A percentile compares a stretch with the other conserved stretches of the same genome.
These are phyloP conservation scores for Proliferodiscus dingleyae DNA, from an alignment of 2,329 filamentous ascomycete genomes.

Conservation along the genomic window DNA sequence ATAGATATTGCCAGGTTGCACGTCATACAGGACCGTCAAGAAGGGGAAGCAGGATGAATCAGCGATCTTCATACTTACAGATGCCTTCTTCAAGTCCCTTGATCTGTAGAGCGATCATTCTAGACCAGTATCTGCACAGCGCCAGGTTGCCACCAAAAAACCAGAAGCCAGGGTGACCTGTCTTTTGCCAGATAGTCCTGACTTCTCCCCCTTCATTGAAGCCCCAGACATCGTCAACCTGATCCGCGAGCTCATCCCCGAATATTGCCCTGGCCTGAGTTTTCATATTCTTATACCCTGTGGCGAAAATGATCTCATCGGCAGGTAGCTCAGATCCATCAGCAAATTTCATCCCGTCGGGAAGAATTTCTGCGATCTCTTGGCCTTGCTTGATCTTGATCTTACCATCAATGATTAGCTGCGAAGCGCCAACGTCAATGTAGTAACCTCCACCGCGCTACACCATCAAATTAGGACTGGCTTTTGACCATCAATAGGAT, in stretches of 20 bases:
- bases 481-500: too few relatives aligned
- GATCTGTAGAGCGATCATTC: constrained; percentile 44
- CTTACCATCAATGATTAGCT: constrained; percentile 50
- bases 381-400: constrained; percentile 47
- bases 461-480: too few relatives aligned
- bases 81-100: constrained; percentile 40
- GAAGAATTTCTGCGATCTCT: constrained; percentile 41
- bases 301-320: constrained; percentile 47
- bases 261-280: constrained; percentile 45
- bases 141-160: constrained; percentile 48
- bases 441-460: constrained; percentile 57
- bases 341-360: constrained; percentile 34
- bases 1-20: too few relatives aligned
- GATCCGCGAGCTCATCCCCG: constrained; percentile 45
- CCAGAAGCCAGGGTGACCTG: constrained; percentile 46
- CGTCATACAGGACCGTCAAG: too few relatives aligned
- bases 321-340: constrained; percentile 42
- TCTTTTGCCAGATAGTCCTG: constrained; percentile 43
- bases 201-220: constrained; percentile 45
- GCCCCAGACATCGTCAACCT: constrained; percentile 45
- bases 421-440: constrained; percentile 49
- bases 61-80: constrained; percentile 19
- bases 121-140: constrained; percentile 43
- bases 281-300: constrained; percentile 50
- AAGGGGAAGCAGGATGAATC: too few relatives aligned